Evolutionary conservation across 2,329 filamentous ascomycete genomes (phyloP), one percentile per base, ranked within the genome.

Genomic region (Berkeleyomyces basicola): DNA sequence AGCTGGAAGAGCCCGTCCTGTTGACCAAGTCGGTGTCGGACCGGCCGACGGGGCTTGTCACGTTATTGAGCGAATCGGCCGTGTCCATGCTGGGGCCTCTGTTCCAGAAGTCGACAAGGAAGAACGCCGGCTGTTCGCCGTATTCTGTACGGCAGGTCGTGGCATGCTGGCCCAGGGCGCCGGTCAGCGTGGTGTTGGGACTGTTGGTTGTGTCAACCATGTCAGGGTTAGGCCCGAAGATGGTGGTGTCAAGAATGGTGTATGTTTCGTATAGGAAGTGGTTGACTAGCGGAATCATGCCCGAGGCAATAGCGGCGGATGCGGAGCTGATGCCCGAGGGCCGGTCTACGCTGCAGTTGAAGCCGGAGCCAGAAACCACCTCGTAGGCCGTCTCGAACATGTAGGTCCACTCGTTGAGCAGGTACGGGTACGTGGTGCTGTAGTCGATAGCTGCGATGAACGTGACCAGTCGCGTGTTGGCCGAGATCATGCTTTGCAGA

Each of bases 81-180:
- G 84, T 84, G 5, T 78, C 76, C 62, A 93, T 82, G 40, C 86
- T 81, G 0, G 85, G 82, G 0, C 85, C 88, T 64, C 84, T 78
- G 70, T 88, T 85, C 72, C 85, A 90, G 72, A 90, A 92, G 72
- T 95, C 88, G 1, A 92, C 87, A 7, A 93, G 77, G 23, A 89
- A 78, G 68, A 89, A 91, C 2, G 78, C 83, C n/a, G 88, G 87
- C 59, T 78, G 75, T 37, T 74, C 72, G n/a, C 79, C 78, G 76
- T 85, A 92, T 65, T 82, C 73, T 2, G 67, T 69, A 61, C 74
- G 73, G 71, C 83, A 91, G 63, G 71, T 71, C 51, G 74, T 70
- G 42, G 81, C 80, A 36, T 83, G 79, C 58, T 71, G 70, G 51
- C 82, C 82, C 49, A 84, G 69, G 60, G 76, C 74, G 6, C 87